These are phyloP conservation scores for Castanea sativa DNA, from an alignment of 306 rosid genomes.

Conservation along the genomic window DNA sequence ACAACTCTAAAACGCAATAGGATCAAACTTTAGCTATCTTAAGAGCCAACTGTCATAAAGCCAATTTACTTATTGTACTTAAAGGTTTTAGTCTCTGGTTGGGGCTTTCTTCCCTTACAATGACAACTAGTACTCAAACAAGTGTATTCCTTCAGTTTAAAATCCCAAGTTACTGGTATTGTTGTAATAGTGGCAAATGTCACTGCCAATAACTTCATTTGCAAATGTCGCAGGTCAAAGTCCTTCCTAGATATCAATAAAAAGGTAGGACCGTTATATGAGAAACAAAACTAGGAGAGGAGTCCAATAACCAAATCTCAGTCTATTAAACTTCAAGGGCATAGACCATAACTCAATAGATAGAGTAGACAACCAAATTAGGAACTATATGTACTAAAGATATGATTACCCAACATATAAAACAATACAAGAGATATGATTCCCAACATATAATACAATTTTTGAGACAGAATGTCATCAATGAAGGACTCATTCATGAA, in stretches of 20 bases:
- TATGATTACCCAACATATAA: neutral
- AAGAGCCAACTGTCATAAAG: neutral
- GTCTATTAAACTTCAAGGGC: neutral
- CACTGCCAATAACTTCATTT: too few species aligned
- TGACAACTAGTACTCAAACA: neutral
- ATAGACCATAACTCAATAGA: neutral
- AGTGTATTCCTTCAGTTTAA: neutral
- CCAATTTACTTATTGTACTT: too few species aligned
- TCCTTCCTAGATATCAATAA: neutral
- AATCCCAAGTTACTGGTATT: neutral
- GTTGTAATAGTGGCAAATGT: neutral
- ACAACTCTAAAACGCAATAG: neutral
- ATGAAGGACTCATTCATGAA: neutral
- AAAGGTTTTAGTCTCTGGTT: too few species aligned
- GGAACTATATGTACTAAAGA: neutral
- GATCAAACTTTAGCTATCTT: neutral
- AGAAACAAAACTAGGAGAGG: neutral
- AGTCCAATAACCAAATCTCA: neutral
- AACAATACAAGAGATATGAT: neutral
- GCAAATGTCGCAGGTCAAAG: neutral
- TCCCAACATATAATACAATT: neutral
- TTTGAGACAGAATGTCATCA: neutral
- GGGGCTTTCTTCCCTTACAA: too few species aligned
- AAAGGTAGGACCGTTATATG: neutral
- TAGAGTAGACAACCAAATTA: neutral